Evolutionary conservation across 305 asterid species (phyloP).

Genomic region (Withania somnifera): DNA sequence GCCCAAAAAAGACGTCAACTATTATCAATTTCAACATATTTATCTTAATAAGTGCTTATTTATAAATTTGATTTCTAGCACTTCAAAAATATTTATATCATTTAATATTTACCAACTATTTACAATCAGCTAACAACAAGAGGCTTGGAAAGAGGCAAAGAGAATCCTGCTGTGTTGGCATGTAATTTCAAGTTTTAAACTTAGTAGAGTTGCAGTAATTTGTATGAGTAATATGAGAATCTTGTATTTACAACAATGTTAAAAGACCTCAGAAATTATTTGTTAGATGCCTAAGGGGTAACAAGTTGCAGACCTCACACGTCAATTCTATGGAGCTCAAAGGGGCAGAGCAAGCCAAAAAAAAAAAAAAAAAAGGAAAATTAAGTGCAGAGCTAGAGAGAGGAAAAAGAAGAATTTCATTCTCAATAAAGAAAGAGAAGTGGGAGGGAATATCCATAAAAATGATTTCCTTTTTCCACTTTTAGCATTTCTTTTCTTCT

Average conservation of each 20-base stretch:
- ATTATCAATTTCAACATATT: too few species aligned
- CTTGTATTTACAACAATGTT: neutral
- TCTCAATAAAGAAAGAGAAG: neutral
- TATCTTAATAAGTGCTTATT: too few species aligned
- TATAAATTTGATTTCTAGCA: too few species aligned
- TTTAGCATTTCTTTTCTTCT: neutral
- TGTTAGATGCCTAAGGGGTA: neutral
- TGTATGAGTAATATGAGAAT: neutral
- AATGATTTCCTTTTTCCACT: neutral
- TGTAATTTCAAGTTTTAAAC: neutral
- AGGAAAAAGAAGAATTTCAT: neutral
- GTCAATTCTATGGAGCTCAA: neutral
- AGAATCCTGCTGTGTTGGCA: neutral
- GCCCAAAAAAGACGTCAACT: too few species aligned
- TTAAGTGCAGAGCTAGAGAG: neutral
- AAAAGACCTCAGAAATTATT: neutral
- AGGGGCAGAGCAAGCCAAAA: neutral
- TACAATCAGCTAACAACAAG: neutral
- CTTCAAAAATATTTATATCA: too few species aligned
- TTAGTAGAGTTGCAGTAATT: neutral
- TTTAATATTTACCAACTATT: too few species aligned
- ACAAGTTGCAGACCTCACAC: neutral
- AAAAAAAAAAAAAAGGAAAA: too few species aligned
- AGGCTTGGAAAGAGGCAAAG: neutral
- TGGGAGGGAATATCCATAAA: neutral